Evolutionary conservation across 1,284 basidiomycete species (phyloP).

Genomic region (Tilletia caries): DNA sequence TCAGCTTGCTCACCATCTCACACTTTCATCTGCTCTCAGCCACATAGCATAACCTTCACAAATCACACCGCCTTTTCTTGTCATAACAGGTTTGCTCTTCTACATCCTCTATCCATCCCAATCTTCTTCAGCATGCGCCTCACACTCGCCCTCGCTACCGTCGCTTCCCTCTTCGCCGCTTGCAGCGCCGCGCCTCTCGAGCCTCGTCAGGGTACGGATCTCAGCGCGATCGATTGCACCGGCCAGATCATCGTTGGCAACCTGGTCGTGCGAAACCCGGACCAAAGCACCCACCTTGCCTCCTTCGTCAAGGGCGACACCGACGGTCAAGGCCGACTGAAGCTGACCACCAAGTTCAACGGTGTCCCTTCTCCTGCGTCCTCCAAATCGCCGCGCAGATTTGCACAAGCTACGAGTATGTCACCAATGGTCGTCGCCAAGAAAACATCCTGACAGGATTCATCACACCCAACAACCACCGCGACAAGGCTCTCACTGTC

Average conservation of each 20-base stretch:
- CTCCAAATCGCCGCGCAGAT: not conserved
- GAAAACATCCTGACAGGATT: not conserved
- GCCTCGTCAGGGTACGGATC: not conserved
- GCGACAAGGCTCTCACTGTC: not conserved
- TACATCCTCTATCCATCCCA: not conserved
- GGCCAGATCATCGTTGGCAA: not conserved
- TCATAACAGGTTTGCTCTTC: too few species aligned
- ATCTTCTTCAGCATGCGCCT: not conserved
- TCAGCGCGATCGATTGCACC: not conserved
- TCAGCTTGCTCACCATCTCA: too few species aligned
- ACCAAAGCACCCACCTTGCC: not conserved
- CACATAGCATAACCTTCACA: not conserved
- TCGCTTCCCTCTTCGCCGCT: slow-evolving; percentile 2
- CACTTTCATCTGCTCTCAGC: not conserved
- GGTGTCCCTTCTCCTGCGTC: not conserved
- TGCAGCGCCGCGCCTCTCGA: not conserved
- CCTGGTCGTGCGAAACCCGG: not conserved
- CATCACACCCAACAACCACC: not conserved
- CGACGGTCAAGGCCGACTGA: not conserved
- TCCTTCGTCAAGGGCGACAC: not conserved
- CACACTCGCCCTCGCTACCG: not conserved
- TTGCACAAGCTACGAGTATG: not conserved
- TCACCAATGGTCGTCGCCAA: not conserved
- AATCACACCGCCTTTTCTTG: not conserved
- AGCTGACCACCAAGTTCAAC: slow-evolving; percentile 3